Percentiles rank a stretch among this genome's conserved stretches.
Conservation (phyloP, 176 grass and related monocot species). For the Poa annua region DNA sequence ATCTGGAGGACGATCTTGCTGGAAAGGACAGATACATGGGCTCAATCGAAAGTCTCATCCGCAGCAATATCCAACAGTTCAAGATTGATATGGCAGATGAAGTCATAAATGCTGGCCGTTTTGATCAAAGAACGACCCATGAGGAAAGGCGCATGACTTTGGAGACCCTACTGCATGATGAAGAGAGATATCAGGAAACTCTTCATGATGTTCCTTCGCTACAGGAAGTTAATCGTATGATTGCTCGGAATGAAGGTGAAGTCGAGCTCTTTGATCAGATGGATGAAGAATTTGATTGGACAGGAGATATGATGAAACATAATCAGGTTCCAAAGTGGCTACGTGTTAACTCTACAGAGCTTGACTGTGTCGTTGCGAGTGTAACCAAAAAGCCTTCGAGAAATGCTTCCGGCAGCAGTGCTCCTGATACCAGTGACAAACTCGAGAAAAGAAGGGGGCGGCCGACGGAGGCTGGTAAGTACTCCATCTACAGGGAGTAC, state of each 20-base stretch:
- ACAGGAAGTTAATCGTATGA: conserved; percentile 99
- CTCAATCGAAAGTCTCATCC: conserved; percentile 98
- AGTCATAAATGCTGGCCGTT: conserved; percentile 99
- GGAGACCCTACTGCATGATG: conserved; percentile 95
- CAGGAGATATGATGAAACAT: conserved; percentile 84
- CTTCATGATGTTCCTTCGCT: conserved; percentile 98
- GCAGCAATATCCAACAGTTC: conserved; percentile 97
- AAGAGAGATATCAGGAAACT: conserved; percentile 93
- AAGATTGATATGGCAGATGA: conserved; percentile 99
- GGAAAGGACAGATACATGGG: conserved; percentile 94
- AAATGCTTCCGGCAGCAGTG: conserved; percentile 61
- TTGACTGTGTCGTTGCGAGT: conserved; percentile 64
- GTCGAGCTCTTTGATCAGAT: conserved; percentile 98
- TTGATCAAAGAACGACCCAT: conserved; percentile 99
- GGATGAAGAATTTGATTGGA: conserved; percentile 99
- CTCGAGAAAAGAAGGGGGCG: conserved; percentile 73
- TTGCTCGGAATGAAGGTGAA: conserved; percentile 87
- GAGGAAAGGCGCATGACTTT: conserved; percentile 96
- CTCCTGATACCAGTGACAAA: conserved; percentile 58
- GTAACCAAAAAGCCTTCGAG: conserved; percentile 80
- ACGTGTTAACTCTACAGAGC: conserved; percentile 69
- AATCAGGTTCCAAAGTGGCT: conserved; percentile 95
- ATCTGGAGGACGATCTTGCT: conserved; percentile 93
- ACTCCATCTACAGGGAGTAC: conserved; percentile 83
- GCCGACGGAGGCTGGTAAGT: conserved; percentile 57